Conservation (phyloP, 345 rosid species). For the Streptanthus diversifolius region DNA sequence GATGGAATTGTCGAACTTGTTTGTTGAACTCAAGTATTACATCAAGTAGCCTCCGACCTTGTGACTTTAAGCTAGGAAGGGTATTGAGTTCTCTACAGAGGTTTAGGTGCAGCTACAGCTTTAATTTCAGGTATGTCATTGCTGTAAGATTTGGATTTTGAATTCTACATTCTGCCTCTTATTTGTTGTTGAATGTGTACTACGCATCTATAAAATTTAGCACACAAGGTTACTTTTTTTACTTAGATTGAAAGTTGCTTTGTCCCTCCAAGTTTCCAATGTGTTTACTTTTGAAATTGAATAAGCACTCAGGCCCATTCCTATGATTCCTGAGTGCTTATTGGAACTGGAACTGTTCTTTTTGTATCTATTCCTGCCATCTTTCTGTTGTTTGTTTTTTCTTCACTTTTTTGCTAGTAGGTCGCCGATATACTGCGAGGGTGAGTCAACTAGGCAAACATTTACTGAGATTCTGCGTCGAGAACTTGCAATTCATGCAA, state of each 20-base stretch:
- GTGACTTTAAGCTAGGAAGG: conserved; percentile 86
- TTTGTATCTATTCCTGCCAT: background rate
- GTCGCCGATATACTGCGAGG: conserved; percentile 50
- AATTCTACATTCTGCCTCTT: background rate
- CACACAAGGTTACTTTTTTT: background rate
- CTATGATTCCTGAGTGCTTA: too few species aligned
- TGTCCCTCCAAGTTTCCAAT: background rate
- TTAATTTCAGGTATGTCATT: conserved; percentile 56
- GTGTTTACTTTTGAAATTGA: too few species aligned
- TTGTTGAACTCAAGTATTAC: conserved; percentile 55
- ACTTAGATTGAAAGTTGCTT: background rate
- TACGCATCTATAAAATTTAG: background rate
- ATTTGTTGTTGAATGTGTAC: background rate
- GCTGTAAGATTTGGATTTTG: background rate
- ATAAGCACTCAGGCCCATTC: too few species aligned
- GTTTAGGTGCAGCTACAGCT: conserved; percentile 77
- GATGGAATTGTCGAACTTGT: conserved; percentile 87
- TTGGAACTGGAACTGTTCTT: background rate
- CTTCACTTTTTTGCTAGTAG: conserved; percentile 33
- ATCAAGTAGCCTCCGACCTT: conserved; percentile 67
- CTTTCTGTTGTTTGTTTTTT: background rate
- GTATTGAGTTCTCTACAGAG: conserved; percentile 66
- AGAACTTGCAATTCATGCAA: conserved; percentile 55
- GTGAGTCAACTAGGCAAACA: conserved; percentile 38
- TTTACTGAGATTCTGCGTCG: conserved; percentile 54